Base-by-base conservation (phyloP, 2,329 filamentous ascomycete species). In the Fusarium sp. region DNA sequence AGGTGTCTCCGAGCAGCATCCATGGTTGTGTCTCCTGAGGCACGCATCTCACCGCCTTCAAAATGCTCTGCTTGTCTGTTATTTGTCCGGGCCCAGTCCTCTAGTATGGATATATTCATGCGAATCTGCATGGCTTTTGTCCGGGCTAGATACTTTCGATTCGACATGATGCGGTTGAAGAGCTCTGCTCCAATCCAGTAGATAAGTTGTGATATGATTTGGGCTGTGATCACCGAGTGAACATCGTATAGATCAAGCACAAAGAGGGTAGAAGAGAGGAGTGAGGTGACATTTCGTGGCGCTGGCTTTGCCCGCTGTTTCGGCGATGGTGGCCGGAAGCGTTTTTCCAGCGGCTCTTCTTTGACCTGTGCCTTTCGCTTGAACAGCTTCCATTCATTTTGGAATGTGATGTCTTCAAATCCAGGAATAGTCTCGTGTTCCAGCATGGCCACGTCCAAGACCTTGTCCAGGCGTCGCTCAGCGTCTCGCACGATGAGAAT, bases 81-180 rank as follows among this genome's bases (percentile, higher is more conserved):
- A 77, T 99, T 99, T 13, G 87, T 85, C 28, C 94, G 86, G 2
- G 95, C 94, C 95, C 95, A 99, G 73, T 99, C 95, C 76, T 99
- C 95, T 19, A 99, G 81, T 7, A 89, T 90, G 1, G 95, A 98
- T 7, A 99, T 88, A 74, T 99, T 99, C 93, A 99, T 98, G 67
- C 95, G 91, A 69, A 99, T 98, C 75, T 99, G 95, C 95, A 99
- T 99, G 4, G 95, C 95, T 77, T 99, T 99, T 15, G 95, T 99
- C 49, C 95, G 86, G 6, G 95, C 94, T 9, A 99, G 83, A 72
- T 97, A 99, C 74, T 94, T 93, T 65, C 92, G 88, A 72, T 96
- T 97, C 28, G 91, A 94, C 91, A 99, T 97, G 76, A 99, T 91
- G 56, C 94, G 90, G 76, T 99, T 99, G 80, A 99, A 99, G 8